Percentiles rank a stretch among this genome's conserved stretches.
phyloP scores from a whole-genome alignment of 805 yeast genomes.

The Starmerella stigmatis region DNA sequence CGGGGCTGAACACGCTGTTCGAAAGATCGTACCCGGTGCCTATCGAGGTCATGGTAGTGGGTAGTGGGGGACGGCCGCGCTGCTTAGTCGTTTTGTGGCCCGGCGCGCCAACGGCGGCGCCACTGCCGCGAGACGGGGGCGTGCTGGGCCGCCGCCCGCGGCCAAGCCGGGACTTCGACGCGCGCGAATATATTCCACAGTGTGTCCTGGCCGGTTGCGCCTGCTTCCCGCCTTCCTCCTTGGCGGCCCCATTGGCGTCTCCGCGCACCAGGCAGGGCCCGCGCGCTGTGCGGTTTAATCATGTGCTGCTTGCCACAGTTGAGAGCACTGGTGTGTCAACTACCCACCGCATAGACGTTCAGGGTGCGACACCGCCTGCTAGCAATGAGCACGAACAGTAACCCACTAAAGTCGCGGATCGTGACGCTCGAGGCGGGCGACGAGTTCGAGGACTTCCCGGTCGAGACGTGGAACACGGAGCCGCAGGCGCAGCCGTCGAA shows the following conservation, averaged over 20 bases:
- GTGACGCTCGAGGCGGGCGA: slow-evolving; percentile 89
- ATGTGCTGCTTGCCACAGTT: neutral
- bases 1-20: slow-evolving; percentile 83
- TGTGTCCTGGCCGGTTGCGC: too few species aligned
- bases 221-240: too few species aligned
- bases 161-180: neutral
- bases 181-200: too few species aligned
- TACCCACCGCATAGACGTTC: neutral
- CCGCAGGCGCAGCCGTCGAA: slow-evolving; percentile 38
- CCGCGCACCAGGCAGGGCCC: too few species aligned
- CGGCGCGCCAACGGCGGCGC: neutral
- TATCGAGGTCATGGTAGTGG: slow-evolving; percentile 57
- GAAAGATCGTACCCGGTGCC: slow-evolving; percentile 99
- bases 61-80: neutral
- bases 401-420: slow-evolving; percentile 9
- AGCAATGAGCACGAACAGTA: slow-evolving; percentile 6
- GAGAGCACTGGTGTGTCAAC: neutral
- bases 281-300: neutral
- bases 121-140: neutral
- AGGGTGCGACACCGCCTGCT: too few species aligned
- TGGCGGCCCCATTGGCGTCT: neutral
- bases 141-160: neutral
- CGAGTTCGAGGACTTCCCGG: slow-evolving; percentile 91
- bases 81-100: neutral
- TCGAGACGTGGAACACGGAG: slow-evolving; percentile 35